Percentiles rank a stretch among this genome's conserved stretches.
These are phyloP conservation scores for Wickerhamiella occidentalis DNA, from an alignment of 805 yeast genomes.

Conservation along the genomic window DNA sequence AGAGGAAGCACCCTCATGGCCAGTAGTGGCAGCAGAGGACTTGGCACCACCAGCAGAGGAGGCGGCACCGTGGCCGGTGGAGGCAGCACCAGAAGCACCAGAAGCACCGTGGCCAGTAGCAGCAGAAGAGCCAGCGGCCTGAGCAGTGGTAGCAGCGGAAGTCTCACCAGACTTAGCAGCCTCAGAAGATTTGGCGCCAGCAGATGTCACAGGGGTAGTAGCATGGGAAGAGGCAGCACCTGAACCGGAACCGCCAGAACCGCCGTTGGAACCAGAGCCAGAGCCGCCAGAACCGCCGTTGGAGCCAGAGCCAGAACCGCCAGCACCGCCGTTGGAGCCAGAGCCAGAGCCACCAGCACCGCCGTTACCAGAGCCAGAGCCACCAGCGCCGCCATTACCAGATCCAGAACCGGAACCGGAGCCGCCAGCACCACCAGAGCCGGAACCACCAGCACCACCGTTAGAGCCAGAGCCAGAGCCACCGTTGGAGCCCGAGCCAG, in stretches of 20 bases:
- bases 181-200: not conserved
- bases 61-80: too few relatives aligned
- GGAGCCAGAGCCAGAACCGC: too few relatives aligned
- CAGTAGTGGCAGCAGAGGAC: not conserved
- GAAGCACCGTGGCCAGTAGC: not conserved
- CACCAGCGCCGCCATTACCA: too few relatives aligned
- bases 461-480: not conserved
- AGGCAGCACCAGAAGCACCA: not conserved
- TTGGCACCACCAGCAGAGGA: not conserved
- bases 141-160: not conserved
- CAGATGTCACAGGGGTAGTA: not conserved
- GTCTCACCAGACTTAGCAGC: not conserved
- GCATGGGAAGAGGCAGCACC: not conserved
- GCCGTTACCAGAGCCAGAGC: too few relatives aligned
- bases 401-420: not conserved
- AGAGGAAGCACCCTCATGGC: not conserved
- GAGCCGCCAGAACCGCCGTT: too few relatives aligned
- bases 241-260: too few relatives aligned
- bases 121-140: not conserved
- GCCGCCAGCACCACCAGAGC: not conserved
- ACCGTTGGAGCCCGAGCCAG: not conserved
- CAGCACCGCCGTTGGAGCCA: too few relatives aligned
- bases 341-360: not conserved
- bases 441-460: not conserved
- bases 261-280: not conserved